A percentile compares a stretch with the other conserved stretches of the same genome.
Conservation (phyloP, 2,329 filamentous ascomycete species). For the Monilinia vaccinii-corymbosi region DNA sequence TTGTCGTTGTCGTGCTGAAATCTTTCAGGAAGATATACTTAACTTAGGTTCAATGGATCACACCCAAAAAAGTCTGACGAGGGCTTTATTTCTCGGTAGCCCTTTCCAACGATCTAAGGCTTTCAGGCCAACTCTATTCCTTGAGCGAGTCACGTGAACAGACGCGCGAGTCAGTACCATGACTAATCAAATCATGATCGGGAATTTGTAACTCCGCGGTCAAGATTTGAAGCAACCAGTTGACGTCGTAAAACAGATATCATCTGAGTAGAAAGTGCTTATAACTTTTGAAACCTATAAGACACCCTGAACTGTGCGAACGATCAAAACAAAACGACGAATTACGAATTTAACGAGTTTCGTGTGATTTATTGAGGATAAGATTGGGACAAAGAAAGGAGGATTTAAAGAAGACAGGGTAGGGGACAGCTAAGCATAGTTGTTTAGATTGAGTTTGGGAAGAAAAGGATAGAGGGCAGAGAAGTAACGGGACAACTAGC, state of each 20-base stretch:
- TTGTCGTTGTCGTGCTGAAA: constrained; percentile 10
- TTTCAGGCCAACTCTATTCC: not conserved
- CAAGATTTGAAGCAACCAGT: constrained; percentile 6
- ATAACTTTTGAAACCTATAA: not conserved
- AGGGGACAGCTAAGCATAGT: constrained; percentile 9
- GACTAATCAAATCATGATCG: constrained; percentile 9
- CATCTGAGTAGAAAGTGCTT: constrained; percentile 3
- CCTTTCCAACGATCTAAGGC: not conserved
- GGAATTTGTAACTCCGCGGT: not conserved
- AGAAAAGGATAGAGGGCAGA: not conserved
- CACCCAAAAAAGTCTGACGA: constrained; percentile 8
- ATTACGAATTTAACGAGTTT: not conserved
- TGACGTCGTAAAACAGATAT: constrained; percentile 5
- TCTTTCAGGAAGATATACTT: not conserved
- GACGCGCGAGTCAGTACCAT: not conserved
- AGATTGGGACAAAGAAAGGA: not conserved
- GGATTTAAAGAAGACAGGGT: not conserved
- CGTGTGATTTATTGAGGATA: not conserved
- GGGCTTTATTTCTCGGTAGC: constrained; percentile 11
- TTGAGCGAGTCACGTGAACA: not conserved
- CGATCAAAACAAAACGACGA: not conserved
- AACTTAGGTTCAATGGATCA: not conserved
- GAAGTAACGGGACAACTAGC: constrained; percentile 8
- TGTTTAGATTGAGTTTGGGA: not conserved
- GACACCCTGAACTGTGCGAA: not conserved